A percentile compares a stretch with the other conserved stretches of the same genome.
Evolutionary conservation across 164 flowering plant species (phyloP).

Genomic region (Kingdonia uniflora): DNA sequence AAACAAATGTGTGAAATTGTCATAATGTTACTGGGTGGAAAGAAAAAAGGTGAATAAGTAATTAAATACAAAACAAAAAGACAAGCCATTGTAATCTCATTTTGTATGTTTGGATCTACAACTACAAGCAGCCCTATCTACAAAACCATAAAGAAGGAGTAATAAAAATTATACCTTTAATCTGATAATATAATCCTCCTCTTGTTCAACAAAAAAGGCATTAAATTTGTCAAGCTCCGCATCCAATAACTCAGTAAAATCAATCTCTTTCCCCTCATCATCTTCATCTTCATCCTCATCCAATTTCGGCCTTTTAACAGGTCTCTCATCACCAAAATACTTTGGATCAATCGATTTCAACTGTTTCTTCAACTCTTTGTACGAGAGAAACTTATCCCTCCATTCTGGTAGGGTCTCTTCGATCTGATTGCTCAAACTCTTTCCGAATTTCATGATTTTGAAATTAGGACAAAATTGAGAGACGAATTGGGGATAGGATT

Average conservation of each 20-base stretch:
- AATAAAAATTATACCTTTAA: conserved; percentile 47
- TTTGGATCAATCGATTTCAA: conserved; percentile 50
- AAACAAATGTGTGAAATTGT: too few species aligned
- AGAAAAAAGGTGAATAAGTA: too few species aligned
- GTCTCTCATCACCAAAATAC: conserved; percentile 14
- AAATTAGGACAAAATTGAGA: background rate
- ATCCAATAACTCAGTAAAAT: conserved; percentile 58
- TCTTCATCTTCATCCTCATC: conserved; percentile 14
- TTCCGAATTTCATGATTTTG: conserved; percentile 38
- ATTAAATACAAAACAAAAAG: too few species aligned
- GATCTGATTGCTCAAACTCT: conserved; percentile 71
- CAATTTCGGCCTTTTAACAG: conserved; percentile 29
- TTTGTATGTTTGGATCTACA: too few species aligned
- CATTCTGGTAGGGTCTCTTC: conserved; percentile 92
- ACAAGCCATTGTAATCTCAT: too few species aligned
- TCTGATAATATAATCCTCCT: conserved; percentile 81
- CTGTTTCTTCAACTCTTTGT: conserved; percentile 75
- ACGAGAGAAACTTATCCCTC: conserved; percentile 85
- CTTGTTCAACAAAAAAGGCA: conserved; percentile 71
- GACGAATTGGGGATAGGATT: background rate
- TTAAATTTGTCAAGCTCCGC: conserved; percentile 87
- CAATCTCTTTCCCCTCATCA: conserved; percentile 34
- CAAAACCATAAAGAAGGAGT: too few species aligned
- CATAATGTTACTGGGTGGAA: too few species aligned
- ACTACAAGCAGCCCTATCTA: too few species aligned